Base-by-base conservation (phyloP, 768 basidiomycete genomes). In the Albatrellus ellisii region DNA sequence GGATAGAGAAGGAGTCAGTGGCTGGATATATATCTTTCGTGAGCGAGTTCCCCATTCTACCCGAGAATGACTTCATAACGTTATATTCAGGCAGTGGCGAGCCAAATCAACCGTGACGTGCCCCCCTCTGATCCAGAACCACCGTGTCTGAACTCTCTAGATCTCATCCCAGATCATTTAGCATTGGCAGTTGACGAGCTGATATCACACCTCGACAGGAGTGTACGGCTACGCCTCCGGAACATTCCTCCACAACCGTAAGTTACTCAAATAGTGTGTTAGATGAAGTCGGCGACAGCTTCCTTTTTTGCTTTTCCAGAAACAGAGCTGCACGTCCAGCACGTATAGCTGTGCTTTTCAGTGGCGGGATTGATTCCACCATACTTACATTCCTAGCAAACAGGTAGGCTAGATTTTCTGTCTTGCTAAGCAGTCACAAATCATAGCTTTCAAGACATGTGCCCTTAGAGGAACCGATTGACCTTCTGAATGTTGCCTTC, bases 291-390 rank as follows among this genome's bases (percentile, higher is more conserved):
- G 9, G n/a, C 9, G 28, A 29, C 28, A n/a, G 20, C 27, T 7
- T 36, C 18, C n/a, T n/a, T n/a, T n/a, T n/a, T n/a, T n/a, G n/a
- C n/a, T n/a, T n/a, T n/a, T n/a, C n/a, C n/a, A n/a, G n/a, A n/a
- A n/a, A 26, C 37, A 14, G 6, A 9, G 5, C 12, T 38, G 61
- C 62, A 12, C 48, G 45, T 10, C 45, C 44, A 3, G 42, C 53
- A 39, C 65, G 80, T 39, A 66, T 95, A 2, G 90, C 83, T 2
- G 69, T 99, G 7, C 69, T 99, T 7, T 99, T 98, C 59, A 94
- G 89, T 27, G 95, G 95, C 24, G 95, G 95, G 0, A 88, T 99
- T 33, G 95, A 99, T 56, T 97, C 81, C 9, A 81, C 92, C 0
- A 63, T 86, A 29, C 53, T 98, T 6, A 77, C 92, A 0, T 80